These are phyloP conservation scores for Gracilaria gracilis DNA, from an alignment of 23 red algal species.

Conservation along the genomic window DNA sequence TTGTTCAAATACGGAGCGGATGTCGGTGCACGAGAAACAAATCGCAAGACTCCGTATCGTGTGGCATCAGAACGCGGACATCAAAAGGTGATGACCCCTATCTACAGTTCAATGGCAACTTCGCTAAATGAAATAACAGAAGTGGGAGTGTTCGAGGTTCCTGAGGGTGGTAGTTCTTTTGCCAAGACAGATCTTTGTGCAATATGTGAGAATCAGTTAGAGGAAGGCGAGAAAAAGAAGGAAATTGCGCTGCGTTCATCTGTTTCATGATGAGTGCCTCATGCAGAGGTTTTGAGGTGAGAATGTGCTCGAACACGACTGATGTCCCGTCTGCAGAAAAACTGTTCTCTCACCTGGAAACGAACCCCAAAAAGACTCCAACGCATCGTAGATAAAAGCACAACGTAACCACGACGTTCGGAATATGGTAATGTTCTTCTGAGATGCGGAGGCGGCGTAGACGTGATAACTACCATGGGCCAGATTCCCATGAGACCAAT, in stretches of 20 bases:
- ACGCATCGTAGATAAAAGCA: too few species aligned
- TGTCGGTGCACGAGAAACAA: slow-evolving; percentile 30
- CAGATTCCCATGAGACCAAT: too few species aligned
- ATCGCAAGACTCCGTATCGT: slow-evolving; percentile 43
- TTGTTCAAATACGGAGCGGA: slow-evolving; percentile 54
- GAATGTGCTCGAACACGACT: slow-evolving; percentile 45
- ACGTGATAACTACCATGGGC: too few species aligned
- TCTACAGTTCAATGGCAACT: slow-evolving; percentile 42
- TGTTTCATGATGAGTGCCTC: slow-evolving; percentile 49
- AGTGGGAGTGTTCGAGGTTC: not conserved
- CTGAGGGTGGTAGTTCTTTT: not conserved
- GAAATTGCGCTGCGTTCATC: slow-evolving; percentile 32
- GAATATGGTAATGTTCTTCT: too few species aligned
- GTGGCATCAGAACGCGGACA: slow-evolving; percentile 41
- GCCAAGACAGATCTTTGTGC: slow-evolving; percentile 22
- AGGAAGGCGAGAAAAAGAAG: slow-evolving; percentile 33
- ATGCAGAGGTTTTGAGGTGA: slow-evolving; percentile 54
- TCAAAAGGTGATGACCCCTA: slow-evolving; percentile 43
- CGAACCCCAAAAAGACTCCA: slow-evolving; percentile 15
- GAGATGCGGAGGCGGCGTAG: too few species aligned
- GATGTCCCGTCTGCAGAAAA: slow-evolving; percentile 40
- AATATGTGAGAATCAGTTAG: slow-evolving; percentile 43
- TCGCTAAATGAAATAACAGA: slow-evolving; percentile 40
- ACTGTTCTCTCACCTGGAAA: slow-evolving; percentile 41
- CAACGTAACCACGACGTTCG: too few species aligned